A percentile compares a stretch with the other conserved stretches of the same genome.
phyloP scores from a whole-genome alignment of 2,329 filamentous ascomycete species.

The Penicillium fuscoglaucum region DNA sequence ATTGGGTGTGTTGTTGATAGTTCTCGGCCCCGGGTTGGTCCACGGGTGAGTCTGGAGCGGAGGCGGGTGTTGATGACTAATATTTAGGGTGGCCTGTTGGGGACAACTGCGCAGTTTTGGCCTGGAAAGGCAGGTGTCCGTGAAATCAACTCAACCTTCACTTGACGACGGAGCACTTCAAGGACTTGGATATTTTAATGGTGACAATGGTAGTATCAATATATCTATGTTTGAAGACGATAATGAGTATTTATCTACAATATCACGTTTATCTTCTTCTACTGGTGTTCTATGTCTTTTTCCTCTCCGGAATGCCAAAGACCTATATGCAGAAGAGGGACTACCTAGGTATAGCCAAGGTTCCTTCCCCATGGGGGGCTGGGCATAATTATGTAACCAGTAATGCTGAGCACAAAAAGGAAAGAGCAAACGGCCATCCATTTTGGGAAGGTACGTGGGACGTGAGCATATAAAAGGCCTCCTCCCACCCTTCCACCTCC shows the following conservation, averaged over 20 bases:
- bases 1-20: constrained; percentile 8
- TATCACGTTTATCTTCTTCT: too few relatives aligned
- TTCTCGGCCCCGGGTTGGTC: constrained; percentile 3
- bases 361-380: too few relatives aligned
- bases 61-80: background rate
- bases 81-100: background rate
- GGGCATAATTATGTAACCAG: background rate
- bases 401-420: background rate
- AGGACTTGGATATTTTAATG: background rate
- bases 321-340: too few relatives aligned
- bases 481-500: background rate
- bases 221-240: too few relatives aligned
- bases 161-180: background rate
- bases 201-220: background rate
- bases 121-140: background rate
- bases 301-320: too few relatives aligned
- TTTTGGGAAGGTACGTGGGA: background rate
- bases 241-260: too few relatives aligned
- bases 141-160: background rate
- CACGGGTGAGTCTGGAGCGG: constrained; percentile 5
- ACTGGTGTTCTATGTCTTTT: too few relatives aligned
- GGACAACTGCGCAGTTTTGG: background rate
- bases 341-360: too few relatives aligned
- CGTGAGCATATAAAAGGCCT: background rate
- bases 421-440: background rate